A percentile compares a stretch with the other conserved stretches of the same genome.
These are phyloP conservation scores for Mycena epipterygia DNA, from an alignment of 768 basidiomycete species.

Conservation along the genomic window DNA sequence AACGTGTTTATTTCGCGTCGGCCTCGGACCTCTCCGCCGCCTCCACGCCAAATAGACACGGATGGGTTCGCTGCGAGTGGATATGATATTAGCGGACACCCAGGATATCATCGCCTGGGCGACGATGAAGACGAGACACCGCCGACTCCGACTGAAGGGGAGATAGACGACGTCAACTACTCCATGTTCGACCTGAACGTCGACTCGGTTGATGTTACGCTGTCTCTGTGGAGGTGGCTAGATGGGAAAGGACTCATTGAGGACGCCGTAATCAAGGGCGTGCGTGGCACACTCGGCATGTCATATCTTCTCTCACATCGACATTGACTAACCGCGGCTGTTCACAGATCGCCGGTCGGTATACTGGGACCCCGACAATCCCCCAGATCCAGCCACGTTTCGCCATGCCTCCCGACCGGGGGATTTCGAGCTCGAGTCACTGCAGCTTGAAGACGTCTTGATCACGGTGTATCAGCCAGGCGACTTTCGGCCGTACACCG, in stretches of 20 bases:
- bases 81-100: conserved; percentile 85
- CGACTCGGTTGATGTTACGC: conserved; percentile 94
- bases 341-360: conserved; percentile 87
- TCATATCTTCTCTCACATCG: conserved; percentile 7
- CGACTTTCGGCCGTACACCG: conserved; percentile 91
- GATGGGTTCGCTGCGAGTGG: conserved; percentile 64
- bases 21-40: conserved; percentile 51
- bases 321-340: background rate
- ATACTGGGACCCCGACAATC: conserved; percentile 86
- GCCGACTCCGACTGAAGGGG: conserved; percentile 17
- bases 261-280: conserved; percentile 93
- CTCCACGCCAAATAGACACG: conserved; percentile 34
- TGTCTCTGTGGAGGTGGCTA: conserved; percentile 93
- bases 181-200: conserved; percentile 95
- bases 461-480: conserved; percentile 96
- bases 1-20: conserved; percentile 95
- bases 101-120: conserved; percentile 70
- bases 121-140: conserved; percentile 69
- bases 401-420: conserved; percentile 81
- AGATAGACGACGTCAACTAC: conserved; percentile 74
- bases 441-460: conserved; percentile 93
- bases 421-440: conserved; percentile 92
- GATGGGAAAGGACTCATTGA: conserved; percentile 95
- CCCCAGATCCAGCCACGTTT: conserved; percentile 84
- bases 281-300: conserved; percentile 92